These are phyloP conservation scores for Colletotrichum cuscutae DNA, from an alignment of 2,329 filamentous ascomycete species.

Conservation along the genomic window DNA sequence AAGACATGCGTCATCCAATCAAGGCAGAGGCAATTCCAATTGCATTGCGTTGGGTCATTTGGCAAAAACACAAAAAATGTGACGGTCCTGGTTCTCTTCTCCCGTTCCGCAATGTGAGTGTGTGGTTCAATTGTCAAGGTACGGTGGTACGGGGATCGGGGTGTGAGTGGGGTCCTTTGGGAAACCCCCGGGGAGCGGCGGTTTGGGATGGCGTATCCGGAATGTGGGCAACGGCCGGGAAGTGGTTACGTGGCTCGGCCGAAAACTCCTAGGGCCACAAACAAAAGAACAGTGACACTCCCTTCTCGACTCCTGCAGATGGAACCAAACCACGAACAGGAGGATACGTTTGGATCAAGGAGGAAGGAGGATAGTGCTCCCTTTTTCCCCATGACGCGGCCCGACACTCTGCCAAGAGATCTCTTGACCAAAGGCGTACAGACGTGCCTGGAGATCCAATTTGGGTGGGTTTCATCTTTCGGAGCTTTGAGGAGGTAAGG, in stretches of 20 bases:
- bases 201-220: slow-evolving; percentile 20
- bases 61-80: too few species aligned
- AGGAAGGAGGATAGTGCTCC: not conserved
- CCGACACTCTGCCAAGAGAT: slow-evolving; percentile 13
- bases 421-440: slow-evolving; percentile 2
- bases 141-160: not conserved
- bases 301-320: not conserved
- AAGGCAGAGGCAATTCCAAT: slow-evolving; percentile 16
- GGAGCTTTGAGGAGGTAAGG: not conserved
- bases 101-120: not conserved
- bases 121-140: not conserved
- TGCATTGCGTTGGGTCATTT: slow-evolving; percentile 12
- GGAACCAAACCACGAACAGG: not conserved
- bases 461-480: slow-evolving; percentile 17
- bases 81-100: too few species aligned
- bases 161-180: not conserved
- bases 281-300: not conserved
- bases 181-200: slow-evolving; percentile 1
- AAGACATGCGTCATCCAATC: slow-evolving; percentile 9
- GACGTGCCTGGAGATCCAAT: slow-evolving; percentile 12
- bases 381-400: slow-evolving; percentile 11
- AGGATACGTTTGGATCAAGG: not conserved
- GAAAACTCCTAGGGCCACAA: slow-evolving; percentile 5
- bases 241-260: slow-evolving; percentile 28
- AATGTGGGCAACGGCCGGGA: slow-evolving; percentile 16